phyloP scores from a whole-genome alignment of 2,329 filamentous ascomycete genomes.

The Escovopsis sp. region DNA sequence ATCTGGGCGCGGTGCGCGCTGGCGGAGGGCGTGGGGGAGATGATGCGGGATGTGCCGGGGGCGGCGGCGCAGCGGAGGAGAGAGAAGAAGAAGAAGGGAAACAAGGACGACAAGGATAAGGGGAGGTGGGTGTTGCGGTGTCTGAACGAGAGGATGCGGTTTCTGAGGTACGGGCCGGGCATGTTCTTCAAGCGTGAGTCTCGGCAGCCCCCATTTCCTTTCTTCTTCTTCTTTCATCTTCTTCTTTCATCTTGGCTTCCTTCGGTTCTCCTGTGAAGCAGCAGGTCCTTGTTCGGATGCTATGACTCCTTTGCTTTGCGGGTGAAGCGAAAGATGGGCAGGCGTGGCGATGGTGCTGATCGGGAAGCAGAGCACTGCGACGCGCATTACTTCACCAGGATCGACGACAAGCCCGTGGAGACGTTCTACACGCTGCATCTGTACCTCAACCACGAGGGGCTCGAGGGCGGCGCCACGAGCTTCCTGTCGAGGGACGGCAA shows the following conservation, averaged over 20 bases:
- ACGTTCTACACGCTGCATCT: conserved; percentile 42
- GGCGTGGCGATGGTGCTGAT: background rate
- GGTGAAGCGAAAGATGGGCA: too few species aligned
- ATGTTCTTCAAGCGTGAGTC: conserved; percentile 52
- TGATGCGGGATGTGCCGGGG: conserved; percentile 21
- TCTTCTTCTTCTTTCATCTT: too few species aligned
- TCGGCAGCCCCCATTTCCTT: background rate
- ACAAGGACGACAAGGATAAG: conserved; percentile 1
- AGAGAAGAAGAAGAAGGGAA: conserved; percentile 9
- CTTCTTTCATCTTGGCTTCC: too few species aligned
- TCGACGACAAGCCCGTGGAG: conserved; percentile 28
- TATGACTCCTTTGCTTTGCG: too few species aligned
- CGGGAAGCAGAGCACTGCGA: conserved; percentile 49
- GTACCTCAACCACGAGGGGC: conserved; percentile 23
- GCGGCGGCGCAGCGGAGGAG: conserved; percentile 6
- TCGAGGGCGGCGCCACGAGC: conserved; percentile 40
- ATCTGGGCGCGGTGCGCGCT: conserved; percentile 45
- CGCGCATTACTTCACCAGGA: conserved; percentile 40
- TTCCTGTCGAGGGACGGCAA: conserved; percentile 31
- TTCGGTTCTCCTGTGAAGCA: too few species aligned
- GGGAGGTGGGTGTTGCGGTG: conserved; percentile 30
- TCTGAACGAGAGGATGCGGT: conserved; percentile 61
- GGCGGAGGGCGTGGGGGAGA: conserved; percentile 25
- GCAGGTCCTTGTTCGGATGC: too few species aligned
- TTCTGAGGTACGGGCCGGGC: conserved; percentile 55